Base-by-base conservation (phyloP, 108 stramenopile species). In the Chaetoceros tenuissimus region DNA sequence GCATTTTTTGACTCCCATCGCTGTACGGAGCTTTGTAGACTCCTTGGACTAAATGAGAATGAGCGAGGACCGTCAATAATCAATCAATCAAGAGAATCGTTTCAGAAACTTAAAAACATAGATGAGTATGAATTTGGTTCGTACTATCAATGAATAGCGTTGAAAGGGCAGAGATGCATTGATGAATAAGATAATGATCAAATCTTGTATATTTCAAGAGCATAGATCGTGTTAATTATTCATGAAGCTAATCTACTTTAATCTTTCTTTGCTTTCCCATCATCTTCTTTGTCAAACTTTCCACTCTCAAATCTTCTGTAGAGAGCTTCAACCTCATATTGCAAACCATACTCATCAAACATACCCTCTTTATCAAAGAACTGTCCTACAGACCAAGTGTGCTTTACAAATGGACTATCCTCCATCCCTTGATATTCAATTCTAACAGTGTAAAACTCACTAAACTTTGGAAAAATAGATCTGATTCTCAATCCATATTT, bases 351-450 rank as follows among this genome's bases (percentile, higher is more conserved):
- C 51, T 92, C 89, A 66, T 86, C 91, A 77, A 95, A 95, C 59
- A 82, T 76, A n/a, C 94, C 94, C 21, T 92, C 89, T 67, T 79
- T 80, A 64, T 92, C 91, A 67, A 95, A 95, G 64, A 92, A 91
- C 47, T 92, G 69, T 10, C 94, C 94, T 45, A 95, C 83, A 47
- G 75, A 78, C 90, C 90, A 92, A 51, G 67, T 78, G 53, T 77
- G 73, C 69, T 81, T 68, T 19, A 86, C 84, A 51, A 61, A 73
- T 28, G 80, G 77, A 1, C 64, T 51, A 10, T 74, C 48, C 5
- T 59, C 60, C 34, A 44, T 54, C 5, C 60, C 53, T 49, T 75
- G 28, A 59, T 78, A 81, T 63, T 92, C 81, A 44, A 95, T 59
- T 29, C 84, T 92, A 24, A 95, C 69, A 18, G 85, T 85, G 63